phyloP scores from a whole-genome alignment of 225 moss, liverwort and hornwort genomes.

The Polytrichum commune region DNA sequence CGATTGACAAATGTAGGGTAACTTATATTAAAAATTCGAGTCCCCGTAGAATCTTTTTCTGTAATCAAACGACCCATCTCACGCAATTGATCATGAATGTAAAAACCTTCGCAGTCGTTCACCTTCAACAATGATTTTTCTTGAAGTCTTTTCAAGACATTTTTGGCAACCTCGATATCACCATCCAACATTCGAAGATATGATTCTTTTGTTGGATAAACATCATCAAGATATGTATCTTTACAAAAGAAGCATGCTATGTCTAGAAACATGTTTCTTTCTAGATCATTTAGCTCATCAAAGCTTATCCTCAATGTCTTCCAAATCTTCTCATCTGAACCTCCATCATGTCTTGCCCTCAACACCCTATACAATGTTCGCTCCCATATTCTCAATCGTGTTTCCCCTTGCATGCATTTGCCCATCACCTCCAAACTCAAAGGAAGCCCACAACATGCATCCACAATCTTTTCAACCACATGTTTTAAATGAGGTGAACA shows the following conservation, averaged over 20 bases:
- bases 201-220: neutral
- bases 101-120: neutral
- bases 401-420: neutral
- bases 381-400: slow-evolving; percentile 2
- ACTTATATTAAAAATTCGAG: too few relatives aligned
- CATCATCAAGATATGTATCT: neutral
- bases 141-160: neutral
- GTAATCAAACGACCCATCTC: neutral
- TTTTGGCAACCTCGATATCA: neutral
- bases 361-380: neutral
- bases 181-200: neutral
- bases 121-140: neutral
- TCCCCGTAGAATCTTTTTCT: too few relatives aligned
- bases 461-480: too few relatives aligned
- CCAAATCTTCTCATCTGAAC: neutral
- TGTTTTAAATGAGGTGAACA: too few relatives aligned
- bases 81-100: slow-evolving; percentile 1
- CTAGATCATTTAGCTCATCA: neutral
- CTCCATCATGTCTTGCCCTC: neutral
- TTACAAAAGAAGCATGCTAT: slow-evolving; percentile 4
- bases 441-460: neutral
- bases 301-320: slow-evolving; percentile 6
- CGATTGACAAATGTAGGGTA: too few relatives aligned
- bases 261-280: neutral
- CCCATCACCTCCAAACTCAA: slow-evolving; percentile 11